These are phyloP conservation scores for Cladorrhinum sp. DNA, from an alignment of 2,329 filamentous ascomycete species.

Conservation along the genomic window DNA sequence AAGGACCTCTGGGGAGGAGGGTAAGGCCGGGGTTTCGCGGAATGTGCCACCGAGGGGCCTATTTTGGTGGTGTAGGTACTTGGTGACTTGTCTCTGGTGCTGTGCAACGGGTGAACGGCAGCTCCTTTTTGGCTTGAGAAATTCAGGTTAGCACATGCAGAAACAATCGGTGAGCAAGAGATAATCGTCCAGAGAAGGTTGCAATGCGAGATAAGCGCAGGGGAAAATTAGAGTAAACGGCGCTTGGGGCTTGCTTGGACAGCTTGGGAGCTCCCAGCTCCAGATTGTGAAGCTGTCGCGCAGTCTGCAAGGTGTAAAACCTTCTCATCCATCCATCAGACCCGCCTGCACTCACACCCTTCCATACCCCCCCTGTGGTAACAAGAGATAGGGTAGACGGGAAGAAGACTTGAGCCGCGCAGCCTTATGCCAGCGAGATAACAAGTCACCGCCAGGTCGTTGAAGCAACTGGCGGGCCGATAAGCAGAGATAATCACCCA, in stretches of 20 bases:
- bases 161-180: constrained; percentile 20
- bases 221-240: not conserved
- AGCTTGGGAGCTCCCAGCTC: not conserved
- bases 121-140: not conserved
- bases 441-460: constrained; percentile 19
- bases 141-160: constrained; percentile 7
- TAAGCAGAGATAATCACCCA: constrained; percentile 13
- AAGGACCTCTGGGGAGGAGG: constrained; percentile 8
- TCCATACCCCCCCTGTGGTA: not conserved
- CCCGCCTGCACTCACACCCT: not conserved
- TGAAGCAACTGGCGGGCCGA: constrained; percentile 16
- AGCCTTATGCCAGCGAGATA: constrained; percentile 22
- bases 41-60: constrained; percentile 6
- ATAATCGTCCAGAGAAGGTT: not conserved
- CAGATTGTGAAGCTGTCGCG: not conserved
- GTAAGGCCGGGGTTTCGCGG: constrained; percentile 17
- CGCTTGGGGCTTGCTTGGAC: not conserved
- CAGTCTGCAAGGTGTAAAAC: not conserved
- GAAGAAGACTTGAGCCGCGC: constrained; percentile 3
- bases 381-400: not conserved
- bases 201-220: constrained; percentile 24
- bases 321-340: not conserved
- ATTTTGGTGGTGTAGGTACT: not conserved
- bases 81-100: not conserved
- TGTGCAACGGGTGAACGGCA: constrained; percentile 2